Evolutionary conservation across 768 basidiomycete species (phyloP).

Genomic region (Rhodotorula kratochvilovae): DNA sequence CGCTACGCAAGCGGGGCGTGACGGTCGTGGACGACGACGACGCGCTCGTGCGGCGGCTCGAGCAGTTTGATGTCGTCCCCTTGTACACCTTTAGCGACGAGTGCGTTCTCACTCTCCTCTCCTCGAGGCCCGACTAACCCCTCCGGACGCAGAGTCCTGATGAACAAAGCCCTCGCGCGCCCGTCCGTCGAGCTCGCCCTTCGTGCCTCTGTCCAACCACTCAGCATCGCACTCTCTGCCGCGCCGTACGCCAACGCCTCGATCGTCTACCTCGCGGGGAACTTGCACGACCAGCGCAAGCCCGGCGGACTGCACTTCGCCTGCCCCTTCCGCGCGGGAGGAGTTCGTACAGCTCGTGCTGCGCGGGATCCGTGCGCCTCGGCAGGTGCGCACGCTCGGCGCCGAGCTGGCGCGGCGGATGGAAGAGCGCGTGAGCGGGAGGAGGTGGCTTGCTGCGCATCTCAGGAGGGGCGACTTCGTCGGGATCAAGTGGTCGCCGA

Average conservation of each 20-base stretch:
- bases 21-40: not conserved
- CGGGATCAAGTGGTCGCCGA: slow-evolving; percentile 6
- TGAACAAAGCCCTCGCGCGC: slow-evolving; percentile 15
- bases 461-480: slow-evolving; percentile 26
- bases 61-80: not conserved
- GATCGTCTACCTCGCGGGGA: slow-evolving; percentile 8
- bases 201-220: not conserved
- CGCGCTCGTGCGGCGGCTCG: not conserved
- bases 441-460: slow-evolving; percentile 30
- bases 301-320: slow-evolving; percentile 21
- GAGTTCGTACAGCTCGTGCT: not conserved
- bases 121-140: not conserved
- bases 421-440: slow-evolving; percentile 1
- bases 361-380: not conserved
- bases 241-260: not conserved
- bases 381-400: not conserved
- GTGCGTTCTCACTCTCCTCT: not conserved
- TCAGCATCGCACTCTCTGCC: not conserved
- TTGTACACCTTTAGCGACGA: slow-evolving; percentile 8
- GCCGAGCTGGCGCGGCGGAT: slow-evolving; percentile 9
- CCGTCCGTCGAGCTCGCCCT: slow-evolving; percentile 8
- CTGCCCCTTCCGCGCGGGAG: not conserved
- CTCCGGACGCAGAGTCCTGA: not conserved
- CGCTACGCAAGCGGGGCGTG: not conserved
- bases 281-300: slow-evolving; percentile 20